Evolutionary conservation across 768 basidiomycete genomes (phyloP), one percentile per base, ranked within the genome.

Genomic region (Suillus cothurnatus): DNA sequence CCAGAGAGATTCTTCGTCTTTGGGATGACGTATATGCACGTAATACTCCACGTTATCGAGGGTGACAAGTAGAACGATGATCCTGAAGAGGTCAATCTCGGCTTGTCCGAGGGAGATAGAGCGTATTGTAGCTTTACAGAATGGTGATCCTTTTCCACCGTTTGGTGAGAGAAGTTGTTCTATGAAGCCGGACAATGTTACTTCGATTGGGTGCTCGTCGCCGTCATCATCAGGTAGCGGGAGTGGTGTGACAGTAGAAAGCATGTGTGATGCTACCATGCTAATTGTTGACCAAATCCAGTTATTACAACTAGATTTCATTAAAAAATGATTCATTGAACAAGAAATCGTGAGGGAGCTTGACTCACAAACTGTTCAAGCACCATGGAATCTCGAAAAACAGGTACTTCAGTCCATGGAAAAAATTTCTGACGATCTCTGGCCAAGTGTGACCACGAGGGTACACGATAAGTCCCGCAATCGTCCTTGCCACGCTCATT

Each of bases 121-220:
- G 17, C 38, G 38, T 28, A 58, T 58, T 5, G 4, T 58, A 58
- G 57, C 57, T 3, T 26, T 39, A 5, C 57, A 39, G 11, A 58
- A 58, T 28, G 36, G 38, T 17, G 57, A 58, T 5, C 23, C 57
- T 39, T 28, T 26, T 1, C 56, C 36, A 1, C 36, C 4, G 56
- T 58, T 58, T 26, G 36, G 57, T 26, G 57, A 58, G 17, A 58
- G 57, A 58, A 58, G 36, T 58, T 58, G 57, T 39, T 58, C 57
- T 58, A 58, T 26, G 57, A 58, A 58, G 9, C 19, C 19, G 5
- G 57, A 19, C 9, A 58, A 8, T 21, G 36, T 12, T 9, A 58
- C 23, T 58, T 58, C 36, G 36, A 26, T 23, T 6, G 57, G 57
- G 23, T 38, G 38, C 57, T 39, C 57, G 23, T 58, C 56, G 26